Conservation (phyloP, 202 grass and related monocot genomes). For the Setaria viridis region DNA sequence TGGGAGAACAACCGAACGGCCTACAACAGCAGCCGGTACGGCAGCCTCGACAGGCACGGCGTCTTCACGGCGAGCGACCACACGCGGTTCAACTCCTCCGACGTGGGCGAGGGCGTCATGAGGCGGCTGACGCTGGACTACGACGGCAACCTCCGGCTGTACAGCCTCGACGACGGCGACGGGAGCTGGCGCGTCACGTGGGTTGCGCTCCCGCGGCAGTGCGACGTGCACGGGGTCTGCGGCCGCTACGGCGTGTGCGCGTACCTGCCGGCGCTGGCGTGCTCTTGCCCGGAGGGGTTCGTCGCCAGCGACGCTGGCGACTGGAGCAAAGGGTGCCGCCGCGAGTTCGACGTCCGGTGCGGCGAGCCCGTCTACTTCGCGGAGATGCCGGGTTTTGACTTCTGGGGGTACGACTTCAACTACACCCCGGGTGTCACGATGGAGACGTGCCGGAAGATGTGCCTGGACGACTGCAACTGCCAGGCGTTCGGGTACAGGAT, state of each 20-base stretch:
- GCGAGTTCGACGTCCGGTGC: conserved; percentile 49
- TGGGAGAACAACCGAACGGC: conserved; percentile 63
- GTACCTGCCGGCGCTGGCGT: conserved; percentile 36
- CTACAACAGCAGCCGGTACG: conserved; percentile 62
- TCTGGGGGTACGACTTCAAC: conserved; percentile 67
- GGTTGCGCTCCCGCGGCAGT: conserved; percentile 48
- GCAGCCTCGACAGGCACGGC: conserved; percentile 48
- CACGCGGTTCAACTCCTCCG: conserved; percentile 57
- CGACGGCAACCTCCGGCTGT: conserved; percentile 77
- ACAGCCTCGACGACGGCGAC: conserved; percentile 54
- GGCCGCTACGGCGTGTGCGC: conserved; percentile 64
- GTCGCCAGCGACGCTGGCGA: conserved; percentile 44
- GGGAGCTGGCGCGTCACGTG: conserved; percentile 58
- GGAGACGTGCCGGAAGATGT: conserved; percentile 48
- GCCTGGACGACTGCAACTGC: conserved; percentile 64
- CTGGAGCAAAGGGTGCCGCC: conserved; percentile 78
- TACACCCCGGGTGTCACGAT: conserved; percentile 42
- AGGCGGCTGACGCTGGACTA: conserved; percentile 77
- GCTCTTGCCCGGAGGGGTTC: conserved; percentile 61
- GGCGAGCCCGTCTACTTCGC: conserved; percentile 49
- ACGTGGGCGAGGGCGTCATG: conserved; percentile 50
- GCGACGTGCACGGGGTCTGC: conserved; percentile 71
- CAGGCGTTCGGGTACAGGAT: conserved; percentile 63
- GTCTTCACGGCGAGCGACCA: conserved; percentile 62
- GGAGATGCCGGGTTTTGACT: conserved; percentile 40